These are phyloP conservation scores for Saccharomycopsis fermentans DNA, from an alignment of 805 yeast species.

Conservation along the genomic window DNA sequence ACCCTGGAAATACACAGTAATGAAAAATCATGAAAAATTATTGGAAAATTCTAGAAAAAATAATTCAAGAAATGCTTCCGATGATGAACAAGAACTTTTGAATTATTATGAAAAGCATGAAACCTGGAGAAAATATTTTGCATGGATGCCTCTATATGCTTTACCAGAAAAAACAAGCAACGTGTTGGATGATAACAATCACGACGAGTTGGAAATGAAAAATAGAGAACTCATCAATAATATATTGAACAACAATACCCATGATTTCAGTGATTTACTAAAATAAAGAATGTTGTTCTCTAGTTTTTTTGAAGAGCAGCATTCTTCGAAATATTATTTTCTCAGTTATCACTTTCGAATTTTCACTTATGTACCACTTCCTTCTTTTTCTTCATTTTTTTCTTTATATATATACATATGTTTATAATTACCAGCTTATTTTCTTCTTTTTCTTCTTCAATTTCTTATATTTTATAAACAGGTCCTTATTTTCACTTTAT, in stretches of 20 bases:
- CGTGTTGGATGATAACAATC: background rate
- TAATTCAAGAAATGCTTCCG: background rate
- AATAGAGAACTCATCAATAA: background rate
- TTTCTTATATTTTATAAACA: background rate
- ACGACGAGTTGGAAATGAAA: background rate
- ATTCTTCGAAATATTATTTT: too few species aligned
- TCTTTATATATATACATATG: too few species aligned
- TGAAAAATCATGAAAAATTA: constrained; percentile 3
- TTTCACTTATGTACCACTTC: background rate
- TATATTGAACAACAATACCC: constrained; percentile 2
- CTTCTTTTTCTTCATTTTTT: too few species aligned
- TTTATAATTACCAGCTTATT: too few species aligned
- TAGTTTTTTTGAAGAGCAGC: too few species aligned
- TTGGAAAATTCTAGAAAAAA: constrained; percentile 6
- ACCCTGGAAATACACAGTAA: constrained; percentile 54
- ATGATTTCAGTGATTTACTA: constrained; percentile 14
- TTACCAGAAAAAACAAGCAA: constrained; percentile 27
- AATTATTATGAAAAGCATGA: constrained; percentile 22
- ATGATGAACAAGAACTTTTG: constrained; percentile 13
- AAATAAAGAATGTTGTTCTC: background rate
- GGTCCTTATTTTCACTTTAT: background rate
- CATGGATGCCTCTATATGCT: constrained; percentile 35
- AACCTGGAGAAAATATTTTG: constrained; percentile 32
- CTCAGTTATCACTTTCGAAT: background rate
- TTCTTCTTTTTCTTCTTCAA: background rate